Base-by-base conservation (phyloP, 2,329 filamentous ascomycete genomes). In the Fusarium cyanostomum region DNA sequence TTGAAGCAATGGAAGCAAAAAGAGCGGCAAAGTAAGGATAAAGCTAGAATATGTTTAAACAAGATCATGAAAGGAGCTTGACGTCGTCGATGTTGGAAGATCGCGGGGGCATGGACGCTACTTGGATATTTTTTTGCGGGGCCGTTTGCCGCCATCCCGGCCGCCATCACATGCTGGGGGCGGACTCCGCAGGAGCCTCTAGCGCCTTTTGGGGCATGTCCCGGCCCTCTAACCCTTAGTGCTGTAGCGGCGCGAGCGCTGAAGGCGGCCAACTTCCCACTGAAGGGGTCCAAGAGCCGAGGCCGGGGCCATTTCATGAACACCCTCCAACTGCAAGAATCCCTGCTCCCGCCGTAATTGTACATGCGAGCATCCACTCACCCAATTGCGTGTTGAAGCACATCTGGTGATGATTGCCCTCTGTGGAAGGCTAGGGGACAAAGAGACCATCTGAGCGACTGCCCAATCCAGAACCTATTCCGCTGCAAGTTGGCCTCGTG, bases 121-220 rank as follows among this genome's bases (percentile, higher is more conserved):
- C 72, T 73, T 75, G 73, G 60, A 67, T 67, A 73, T 72, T 71
- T 73, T 68, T 61, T 59, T 65, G 67, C 65, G 73, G 70, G 65
- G 62, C 64, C 21, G 21, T 21, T 21, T 21, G 21, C 21, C 21
- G 21, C 21, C 52, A 59, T 64, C 58, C 53, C 50, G 55, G 31
- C 26, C 45, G 37, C 59, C 61, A 54, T 71, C 69, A 71, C 69
- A 71, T 71, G 69, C 67, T 54, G 45, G 28, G 42, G 52, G 44
- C 46, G 63, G 56, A 31, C 24, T 56, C 62, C 61, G 61, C 61
- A 52, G 61, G 48, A 37, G 31, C 21, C 55, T 43, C 34, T 16
- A 39, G 38, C 30, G 35, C 27, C 42, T 31, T 35, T 42, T 21
- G 28, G 34, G n/a, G 6, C 15, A 24, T 12, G 18, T 24, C 27